Conservation (phyloP, 225 moss, liverwort and hornwort species). For the Pseudoscleropodium purum region DNA sequence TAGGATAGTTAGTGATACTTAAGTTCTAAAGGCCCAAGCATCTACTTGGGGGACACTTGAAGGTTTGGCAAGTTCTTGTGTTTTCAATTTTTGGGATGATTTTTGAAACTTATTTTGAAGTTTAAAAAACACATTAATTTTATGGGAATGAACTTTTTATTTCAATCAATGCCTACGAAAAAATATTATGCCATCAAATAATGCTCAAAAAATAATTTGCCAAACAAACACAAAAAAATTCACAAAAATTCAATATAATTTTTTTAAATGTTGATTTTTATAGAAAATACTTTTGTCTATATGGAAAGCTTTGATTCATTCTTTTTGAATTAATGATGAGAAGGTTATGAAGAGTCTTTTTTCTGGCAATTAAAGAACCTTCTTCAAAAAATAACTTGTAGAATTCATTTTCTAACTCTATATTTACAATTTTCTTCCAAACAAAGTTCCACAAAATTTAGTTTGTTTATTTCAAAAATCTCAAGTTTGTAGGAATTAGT, state of each 20-base stretch:
- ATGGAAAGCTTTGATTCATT: neutral
- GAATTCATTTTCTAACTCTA: neutral
- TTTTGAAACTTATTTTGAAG: too few relatives aligned
- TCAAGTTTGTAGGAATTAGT: too few relatives aligned
- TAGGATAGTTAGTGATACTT: neutral
- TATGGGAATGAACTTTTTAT: too few relatives aligned
- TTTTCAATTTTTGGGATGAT: too few relatives aligned
- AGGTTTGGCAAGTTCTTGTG: too few relatives aligned
- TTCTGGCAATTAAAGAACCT: rapidly evolving
- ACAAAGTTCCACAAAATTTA: too few relatives aligned
- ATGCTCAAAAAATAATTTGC: rapidly evolving
- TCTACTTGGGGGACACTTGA: too few relatives aligned
- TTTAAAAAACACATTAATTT: too few relatives aligned
- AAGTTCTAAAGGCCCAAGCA: too few relatives aligned
- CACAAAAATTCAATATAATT: neutral
- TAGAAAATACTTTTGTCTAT: neutral
- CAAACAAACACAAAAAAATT: too few relatives aligned
- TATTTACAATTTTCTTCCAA: too few relatives aligned
- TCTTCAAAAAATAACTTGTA: neutral
- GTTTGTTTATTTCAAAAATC: too few relatives aligned
- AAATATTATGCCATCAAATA: neutral
- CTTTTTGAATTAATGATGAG: neutral
- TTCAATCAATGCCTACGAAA: rapidly evolving
- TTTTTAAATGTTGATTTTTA: neutral
- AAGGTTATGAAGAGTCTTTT: neutral